These are phyloP conservation scores for Carex kokanica DNA, from an alignment of 176 grass and related monocot species.

Conservation along the genomic window DNA sequence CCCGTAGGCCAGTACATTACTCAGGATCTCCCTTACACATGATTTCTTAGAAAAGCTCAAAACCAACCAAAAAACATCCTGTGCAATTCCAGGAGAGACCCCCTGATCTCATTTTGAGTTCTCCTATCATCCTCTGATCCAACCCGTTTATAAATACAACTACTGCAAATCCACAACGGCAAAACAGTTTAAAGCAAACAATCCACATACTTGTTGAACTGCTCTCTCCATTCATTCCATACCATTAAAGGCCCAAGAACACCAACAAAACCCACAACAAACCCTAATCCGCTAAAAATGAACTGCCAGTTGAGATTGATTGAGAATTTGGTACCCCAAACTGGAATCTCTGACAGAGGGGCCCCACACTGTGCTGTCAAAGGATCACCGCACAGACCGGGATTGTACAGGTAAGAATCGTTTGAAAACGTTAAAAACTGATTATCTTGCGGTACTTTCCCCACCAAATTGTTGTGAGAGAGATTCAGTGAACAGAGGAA, in stretches of 20 bases:
- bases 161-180: slow-evolving; percentile 11
- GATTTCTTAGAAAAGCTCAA: too few relatives aligned
- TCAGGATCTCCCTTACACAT: too few relatives aligned
- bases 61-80: too few relatives aligned
- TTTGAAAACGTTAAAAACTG: slow-evolving; percentile 42
- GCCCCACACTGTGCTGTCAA: neutral
- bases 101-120: too few relatives aligned
- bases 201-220: slow-evolving; percentile 28
- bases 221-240: slow-evolving; percentile 31
- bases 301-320: slow-evolving; percentile 33
- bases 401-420: slow-evolving; percentile 29
- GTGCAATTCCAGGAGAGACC: too few relatives aligned
- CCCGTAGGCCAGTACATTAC: too few relatives aligned
- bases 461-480: slow-evolving; percentile 42
- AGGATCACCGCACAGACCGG: slow-evolving; percentile 31
- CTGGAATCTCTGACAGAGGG: neutral
- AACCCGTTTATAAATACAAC: slow-evolving; percentile 30
- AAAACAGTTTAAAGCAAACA: slow-evolving; percentile 19
- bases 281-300: slow-evolving; percentile 28
- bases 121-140: slow-evolving; percentile 10
- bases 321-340: neutral
- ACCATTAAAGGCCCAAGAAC: slow-evolving; percentile 24
- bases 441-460: slow-evolving; percentile 13
- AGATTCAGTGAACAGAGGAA: slow-evolving; percentile 42
- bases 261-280: slow-evolving; percentile 30